Base-by-base conservation (phyloP, 2,329 filamentous ascomycete genomes). In the Fusarium burgessii region DNA sequence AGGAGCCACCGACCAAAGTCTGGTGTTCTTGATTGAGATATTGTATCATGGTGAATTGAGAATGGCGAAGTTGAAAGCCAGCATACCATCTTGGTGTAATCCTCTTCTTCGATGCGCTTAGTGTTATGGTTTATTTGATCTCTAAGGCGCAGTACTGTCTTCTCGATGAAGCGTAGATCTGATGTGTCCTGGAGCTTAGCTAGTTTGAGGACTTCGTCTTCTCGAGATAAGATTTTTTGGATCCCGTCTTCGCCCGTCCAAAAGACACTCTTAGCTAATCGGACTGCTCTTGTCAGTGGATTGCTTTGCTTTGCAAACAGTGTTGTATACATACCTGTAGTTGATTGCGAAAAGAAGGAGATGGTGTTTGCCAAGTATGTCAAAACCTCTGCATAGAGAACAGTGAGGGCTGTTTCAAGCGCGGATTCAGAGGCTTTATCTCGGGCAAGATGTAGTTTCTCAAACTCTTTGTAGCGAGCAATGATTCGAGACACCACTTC, bases 291-390 rank as follows among this genome's bases (percentile, higher is more conserved):
- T 14, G 25, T 58, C 13, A 50, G 25, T 29, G 15, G 3, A 14
- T 1, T 1, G 1, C 0, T 23, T 12, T 9, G 11, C 10, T n/a
- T n/a, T n/a, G n/a, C n/a, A 1, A 15, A 2, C 5, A 15, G 10
- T 4, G 7, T 15, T 40, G 3, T 4, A 7, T 11, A 32, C 43
- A 51, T 58, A 18, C 55, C 27, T 29, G 55, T 11, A 17, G 33
- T 51, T 7, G 45, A 51, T 15, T 52, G 27, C 14, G 55, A 58
- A n/a, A 58, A 58, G n/a, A 58, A 58, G 17, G 17, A n/a, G 51
- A 58, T 33, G 2, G 27, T 41, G 4, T 18, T 27, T 14, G 55
- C 55, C 13, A 58, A 32, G 5, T 23, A 15, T 5, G 8, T 27
- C 13, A 58, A 58, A 10, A 58, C 55, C 23, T 58, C 45, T 13